These are phyloP conservation scores for Lodderomyces parapsilosis DNA, from an alignment of 1,139 yeast species.

Conservation along the genomic window DNA sequence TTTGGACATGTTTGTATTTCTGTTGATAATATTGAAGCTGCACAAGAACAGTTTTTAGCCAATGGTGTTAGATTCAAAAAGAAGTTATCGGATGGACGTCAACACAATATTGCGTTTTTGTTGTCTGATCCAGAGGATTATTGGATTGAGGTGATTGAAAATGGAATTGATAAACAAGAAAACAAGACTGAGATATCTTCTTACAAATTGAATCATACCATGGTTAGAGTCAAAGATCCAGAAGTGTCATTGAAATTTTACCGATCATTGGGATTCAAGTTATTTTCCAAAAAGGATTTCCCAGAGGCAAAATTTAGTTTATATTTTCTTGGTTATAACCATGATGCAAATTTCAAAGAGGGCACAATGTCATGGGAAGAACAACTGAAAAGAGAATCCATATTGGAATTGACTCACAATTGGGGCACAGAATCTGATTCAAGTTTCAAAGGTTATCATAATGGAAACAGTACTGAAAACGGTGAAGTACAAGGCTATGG, in stretches of 20 bases:
- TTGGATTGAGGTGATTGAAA: slow-evolving; percentile 89
- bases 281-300: slow-evolving; percentile 55
- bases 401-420: slow-evolving; percentile 88
- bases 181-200: slow-evolving; percentile 38
- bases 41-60: slow-evolving; percentile 57
- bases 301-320: slow-evolving; percentile 77
- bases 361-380: slow-evolving; percentile 28
- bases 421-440: slow-evolving; percentile 89
- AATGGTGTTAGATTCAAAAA: slow-evolving; percentile 77
- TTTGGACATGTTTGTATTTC: slow-evolving; percentile 92
- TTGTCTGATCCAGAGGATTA: slow-evolving; percentile 88
- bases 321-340: slow-evolving; percentile 77
- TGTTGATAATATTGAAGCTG: slow-evolving; percentile 70
- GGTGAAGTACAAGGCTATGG: slow-evolving; percentile 81
- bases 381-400: slow-evolving; percentile 55
- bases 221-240: slow-evolving; percentile 92
- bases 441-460: slow-evolving; percentile 71
- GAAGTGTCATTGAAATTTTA: slow-evolving; percentile 73
- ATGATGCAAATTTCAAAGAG: slow-evolving; percentile 33
- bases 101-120: slow-evolving; percentile 87
- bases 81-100: slow-evolving; percentile 84
- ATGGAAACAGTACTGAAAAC: slow-evolving; percentile 60
- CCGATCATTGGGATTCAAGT: slow-evolving; percentile 75
- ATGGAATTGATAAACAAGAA: slow-evolving; percentile 44
- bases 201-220: slow-evolving; percentile 80